Conservation (phyloP, 768 basidiomycete genomes). For the Mycena crocata region DNA sequence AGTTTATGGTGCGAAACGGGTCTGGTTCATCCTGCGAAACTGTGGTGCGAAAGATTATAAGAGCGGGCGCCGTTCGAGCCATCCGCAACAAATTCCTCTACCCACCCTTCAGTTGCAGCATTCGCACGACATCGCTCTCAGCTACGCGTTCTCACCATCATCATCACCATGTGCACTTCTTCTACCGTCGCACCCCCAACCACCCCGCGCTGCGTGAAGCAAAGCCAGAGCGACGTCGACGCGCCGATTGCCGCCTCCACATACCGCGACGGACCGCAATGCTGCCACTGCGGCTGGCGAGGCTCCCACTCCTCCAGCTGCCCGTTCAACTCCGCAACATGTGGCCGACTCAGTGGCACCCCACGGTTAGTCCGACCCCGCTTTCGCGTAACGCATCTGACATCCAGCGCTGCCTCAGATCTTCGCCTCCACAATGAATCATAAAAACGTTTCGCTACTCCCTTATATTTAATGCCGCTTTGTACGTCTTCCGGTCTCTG, state of each 20-base stretch:
- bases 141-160: neutral
- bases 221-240: conserved; percentile 2
- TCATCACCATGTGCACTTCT: conserved; percentile 19
- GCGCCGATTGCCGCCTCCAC: neutral
- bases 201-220: neutral
- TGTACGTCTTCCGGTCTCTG: no score
- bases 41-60: neutral
- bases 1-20: neutral
- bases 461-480: no score
- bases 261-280: conserved; percentile 25
- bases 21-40: neutral
- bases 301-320: conserved; percentile 22
- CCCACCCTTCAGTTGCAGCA: no score
- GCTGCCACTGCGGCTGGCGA: conserved; percentile 28
- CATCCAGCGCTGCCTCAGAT: no score
- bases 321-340: conserved; percentile 27
- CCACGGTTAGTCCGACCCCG: neutral
- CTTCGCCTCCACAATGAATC: no score
- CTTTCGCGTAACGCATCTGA: no score
- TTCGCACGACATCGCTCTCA: neutral
- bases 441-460: no score
- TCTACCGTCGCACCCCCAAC: neutral
- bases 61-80: neutral
- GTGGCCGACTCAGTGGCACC: no score
- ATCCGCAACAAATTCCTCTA: neutral